phyloP scores from a whole-genome alignment of 2,329 filamentous ascomycete genomes.

The Fusarium ramigenum region DNA sequence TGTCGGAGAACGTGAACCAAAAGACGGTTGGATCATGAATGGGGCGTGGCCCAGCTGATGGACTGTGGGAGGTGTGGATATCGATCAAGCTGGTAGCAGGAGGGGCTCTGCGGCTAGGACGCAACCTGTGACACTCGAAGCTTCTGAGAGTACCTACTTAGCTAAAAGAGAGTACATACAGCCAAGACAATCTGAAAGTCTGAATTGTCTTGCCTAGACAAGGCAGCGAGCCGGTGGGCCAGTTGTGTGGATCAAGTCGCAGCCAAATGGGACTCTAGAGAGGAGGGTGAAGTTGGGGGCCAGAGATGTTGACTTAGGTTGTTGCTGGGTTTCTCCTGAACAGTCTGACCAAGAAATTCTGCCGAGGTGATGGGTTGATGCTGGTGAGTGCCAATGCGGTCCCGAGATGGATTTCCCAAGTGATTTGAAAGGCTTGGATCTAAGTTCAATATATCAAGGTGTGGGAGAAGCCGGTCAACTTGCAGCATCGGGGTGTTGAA shows the following conservation, averaged over 20 bases:
- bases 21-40: conserved; percentile 23
- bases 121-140: conserved; percentile 32
- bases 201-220: conserved; percentile 22
- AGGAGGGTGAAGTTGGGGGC: conserved; percentile 27
- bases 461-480: conserved; percentile 11
- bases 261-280: conserved; percentile 15
- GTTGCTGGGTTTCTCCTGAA: not conserved
- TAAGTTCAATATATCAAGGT: conserved; percentile 10
- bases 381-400: not conserved
- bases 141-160: not conserved
- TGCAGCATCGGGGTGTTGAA: conserved; percentile 1
- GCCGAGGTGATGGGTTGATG: not conserved
- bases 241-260: conserved; percentile 30
- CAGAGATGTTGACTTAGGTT: not conserved
- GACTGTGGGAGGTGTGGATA: conserved; percentile 30
- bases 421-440: not conserved
- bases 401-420: not conserved
- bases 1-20: not conserved
- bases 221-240: conserved; percentile 28
- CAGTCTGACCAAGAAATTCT: conserved; percentile 5
- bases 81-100: conserved; percentile 18
- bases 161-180: conserved; percentile 5
- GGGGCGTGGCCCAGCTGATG: conserved; percentile 22
- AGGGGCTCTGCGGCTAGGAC: conserved; percentile 39
- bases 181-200: not conserved